Conservation (phyloP, 768 basidiomycete species). For the Amylocystis lapponica region DNA sequence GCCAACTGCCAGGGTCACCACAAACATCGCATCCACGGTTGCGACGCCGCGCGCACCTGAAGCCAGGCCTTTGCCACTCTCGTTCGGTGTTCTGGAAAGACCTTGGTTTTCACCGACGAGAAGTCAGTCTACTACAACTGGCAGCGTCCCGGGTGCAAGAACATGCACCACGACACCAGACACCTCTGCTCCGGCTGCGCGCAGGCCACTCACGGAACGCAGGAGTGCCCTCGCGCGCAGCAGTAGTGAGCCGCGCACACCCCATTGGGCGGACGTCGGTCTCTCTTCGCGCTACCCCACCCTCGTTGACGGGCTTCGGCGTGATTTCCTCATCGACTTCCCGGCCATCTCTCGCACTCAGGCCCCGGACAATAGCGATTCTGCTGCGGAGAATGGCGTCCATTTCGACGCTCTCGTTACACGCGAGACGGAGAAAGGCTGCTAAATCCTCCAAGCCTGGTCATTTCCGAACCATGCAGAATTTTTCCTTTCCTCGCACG, state of each 20-base stretch:
- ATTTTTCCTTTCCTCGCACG: conserved; percentile 19
- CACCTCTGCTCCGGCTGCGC: conserved; percentile 2
- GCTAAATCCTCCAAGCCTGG: conserved; percentile 12
- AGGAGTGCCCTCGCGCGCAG: neutral
- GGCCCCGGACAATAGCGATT: neutral
- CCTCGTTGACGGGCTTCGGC: neutral
- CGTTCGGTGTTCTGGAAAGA: neutral
- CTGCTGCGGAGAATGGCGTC: neutral
- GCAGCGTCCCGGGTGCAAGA: neutral
- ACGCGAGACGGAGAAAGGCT: neutral
- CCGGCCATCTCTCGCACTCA: neutral
- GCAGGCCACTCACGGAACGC: neutral
- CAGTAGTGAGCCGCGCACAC: neutral
- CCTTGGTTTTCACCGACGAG: neutral
- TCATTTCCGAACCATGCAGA: conserved; percentile 22
- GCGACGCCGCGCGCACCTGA: neutral
- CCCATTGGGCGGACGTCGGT: neutral
- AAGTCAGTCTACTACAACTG: neutral
- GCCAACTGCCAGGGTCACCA: conserved; percentile 1
- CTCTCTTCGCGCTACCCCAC: neutral
- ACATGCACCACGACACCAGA: neutral
- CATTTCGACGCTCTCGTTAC: neutral
- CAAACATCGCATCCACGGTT: neutral
- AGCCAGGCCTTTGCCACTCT: neutral
- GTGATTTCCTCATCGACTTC: neutral